Evolutionary conservation across 768 basidiomycete species (phyloP).

Genomic region (Rhizopogon sp.): DNA sequence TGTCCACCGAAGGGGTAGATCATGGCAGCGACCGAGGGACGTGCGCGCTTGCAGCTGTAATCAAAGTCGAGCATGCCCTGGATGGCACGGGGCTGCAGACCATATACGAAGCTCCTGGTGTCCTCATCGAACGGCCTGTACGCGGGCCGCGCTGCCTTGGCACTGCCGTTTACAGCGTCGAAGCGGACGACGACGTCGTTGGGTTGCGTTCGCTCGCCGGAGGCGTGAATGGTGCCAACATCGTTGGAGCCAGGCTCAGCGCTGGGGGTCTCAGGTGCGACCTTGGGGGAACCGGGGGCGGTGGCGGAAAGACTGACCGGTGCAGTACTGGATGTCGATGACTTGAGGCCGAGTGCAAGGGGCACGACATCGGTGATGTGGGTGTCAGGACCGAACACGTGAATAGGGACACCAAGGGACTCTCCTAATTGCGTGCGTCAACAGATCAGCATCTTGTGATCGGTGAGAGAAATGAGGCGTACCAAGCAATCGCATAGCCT

Average conservation of each 20-base stretch:
- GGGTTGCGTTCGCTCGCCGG: slow-evolving; percentile 78
- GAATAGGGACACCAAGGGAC: slow-evolving; percentile 95
- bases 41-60: slow-evolving; percentile 90
- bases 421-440: slow-evolving; percentile 41
- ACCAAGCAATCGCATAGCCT: slow-evolving; percentile 95
- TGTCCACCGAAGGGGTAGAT: slow-evolving; percentile 99
- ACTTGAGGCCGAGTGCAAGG: slow-evolving; percentile 81
- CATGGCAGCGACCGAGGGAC: slow-evolving; percentile 97
- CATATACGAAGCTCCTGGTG: slow-evolving; percentile 97
- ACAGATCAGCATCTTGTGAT: not conserved
- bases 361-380: slow-evolving; percentile 99
- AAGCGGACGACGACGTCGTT: slow-evolving; percentile 91
- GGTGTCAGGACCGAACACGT: slow-evolving; percentile 95
- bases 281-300: slow-evolving; percentile 39
- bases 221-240: slow-evolving; percentile 70
- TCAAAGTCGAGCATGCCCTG: slow-evolving; percentile 99
- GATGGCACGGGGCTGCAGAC: slow-evolving; percentile 98
- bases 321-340: slow-evolving; percentile 19
- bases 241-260: slow-evolving; percentile 35
- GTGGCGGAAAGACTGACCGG: slow-evolving; percentile 38
- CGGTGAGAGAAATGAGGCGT: slow-evolving; percentile 3
- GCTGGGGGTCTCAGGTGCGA: slow-evolving; percentile 19
- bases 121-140: slow-evolving; percentile 89
- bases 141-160: slow-evolving; percentile 53
- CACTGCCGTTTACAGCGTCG: slow-evolving; percentile 36